phyloP scores from a whole-genome alignment of 345 rosid species.

The Aurinia saxatilis region DNA sequence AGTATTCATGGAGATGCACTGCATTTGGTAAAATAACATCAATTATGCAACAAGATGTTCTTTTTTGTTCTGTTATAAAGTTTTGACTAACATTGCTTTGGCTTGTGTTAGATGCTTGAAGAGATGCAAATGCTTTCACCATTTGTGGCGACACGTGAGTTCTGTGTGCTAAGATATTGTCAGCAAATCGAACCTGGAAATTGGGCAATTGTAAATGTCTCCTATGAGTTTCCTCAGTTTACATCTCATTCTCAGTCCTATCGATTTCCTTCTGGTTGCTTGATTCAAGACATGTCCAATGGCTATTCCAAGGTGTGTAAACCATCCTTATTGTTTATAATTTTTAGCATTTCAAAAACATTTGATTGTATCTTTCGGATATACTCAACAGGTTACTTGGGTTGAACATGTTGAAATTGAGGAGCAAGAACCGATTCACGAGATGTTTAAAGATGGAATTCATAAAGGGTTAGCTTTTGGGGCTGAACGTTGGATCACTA shows the following conservation, averaged over 20 bases:
- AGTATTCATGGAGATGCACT: slow-evolving; percentile 36
- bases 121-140: slow-evolving; percentile 93
- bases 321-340: not conserved
- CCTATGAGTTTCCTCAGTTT: slow-evolving; percentile 69
- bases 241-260: slow-evolving; percentile 44
- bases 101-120: slow-evolving; percentile 46
- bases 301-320: slow-evolving; percentile 88
- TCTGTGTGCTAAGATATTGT: slow-evolving; percentile 61
- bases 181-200: slow-evolving; percentile 81
- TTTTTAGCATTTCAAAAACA: not conserved
- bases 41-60: not conserved
- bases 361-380: slow-evolving; percentile 1
- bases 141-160: slow-evolving; percentile 64
- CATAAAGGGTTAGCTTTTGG: slow-evolving; percentile 77
- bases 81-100: not conserved
- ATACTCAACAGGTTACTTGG: slow-evolving; percentile 64
- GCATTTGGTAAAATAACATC: slow-evolving; percentile 17
- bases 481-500: slow-evolving; percentile 86
- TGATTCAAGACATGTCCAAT: slow-evolving; percentile 88
- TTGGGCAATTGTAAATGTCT: slow-evolving; percentile 82
- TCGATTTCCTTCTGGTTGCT: slow-evolving; percentile 88
- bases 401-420: slow-evolving; percentile 79
- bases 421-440: slow-evolving; percentile 48
- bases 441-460: slow-evolving; percentile 50
- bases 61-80: not conserved